These are phyloP conservation scores for Pezizomycotina sp. DNA, from an alignment of 2,329 filamentous ascomycete genomes.

Conservation along the genomic window DNA sequence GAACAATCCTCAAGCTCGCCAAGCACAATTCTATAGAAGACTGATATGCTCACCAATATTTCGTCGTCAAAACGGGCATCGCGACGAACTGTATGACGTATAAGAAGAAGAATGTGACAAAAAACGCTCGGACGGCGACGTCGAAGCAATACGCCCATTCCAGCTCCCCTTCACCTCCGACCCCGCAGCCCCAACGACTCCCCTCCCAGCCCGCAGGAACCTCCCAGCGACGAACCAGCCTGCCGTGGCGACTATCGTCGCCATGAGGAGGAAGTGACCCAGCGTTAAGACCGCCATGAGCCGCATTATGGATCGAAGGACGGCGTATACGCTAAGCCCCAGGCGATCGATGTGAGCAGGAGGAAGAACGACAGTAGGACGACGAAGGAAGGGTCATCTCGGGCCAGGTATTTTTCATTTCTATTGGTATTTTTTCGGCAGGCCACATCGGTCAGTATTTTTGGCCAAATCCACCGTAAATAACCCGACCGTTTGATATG, in stretches of 20 bases:
- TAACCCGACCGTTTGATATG: constrained; percentile 1
- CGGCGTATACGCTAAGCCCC: constrained; percentile 42
- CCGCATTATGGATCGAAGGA: constrained; percentile 33
- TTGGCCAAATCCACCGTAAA: constrained; percentile 12
- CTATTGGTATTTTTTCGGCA: constrained; percentile 27
- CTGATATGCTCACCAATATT: constrained; percentile 33
- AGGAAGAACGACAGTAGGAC: constrained; percentile 54
- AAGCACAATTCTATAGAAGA: background rate
- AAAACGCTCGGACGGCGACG: constrained; percentile 48
- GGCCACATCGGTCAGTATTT: constrained; percentile 9
- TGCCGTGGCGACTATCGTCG: constrained; percentile 42
- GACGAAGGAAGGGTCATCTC: constrained; percentile 52
- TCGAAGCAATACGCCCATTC: constrained; percentile 60
- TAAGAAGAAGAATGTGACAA: constrained; percentile 49
- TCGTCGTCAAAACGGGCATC: constrained; percentile 42
- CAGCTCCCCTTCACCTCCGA: constrained; percentile 42
- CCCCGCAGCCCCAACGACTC: constrained; percentile 38
- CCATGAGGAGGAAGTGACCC: constrained; percentile 45
- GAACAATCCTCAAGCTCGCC: background rate
- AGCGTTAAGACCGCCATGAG: constrained; percentile 36
- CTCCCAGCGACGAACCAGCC: constrained; percentile 48
- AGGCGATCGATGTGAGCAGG: constrained; percentile 37
- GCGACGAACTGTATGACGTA: constrained; percentile 47
- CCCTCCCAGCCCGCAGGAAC: constrained; percentile 40
- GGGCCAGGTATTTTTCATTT: constrained; percentile 55